phyloP scores from a whole-genome alignment of 2,329 filamentous ascomycete species.

The Chaetomiaceae sp. region DNA sequence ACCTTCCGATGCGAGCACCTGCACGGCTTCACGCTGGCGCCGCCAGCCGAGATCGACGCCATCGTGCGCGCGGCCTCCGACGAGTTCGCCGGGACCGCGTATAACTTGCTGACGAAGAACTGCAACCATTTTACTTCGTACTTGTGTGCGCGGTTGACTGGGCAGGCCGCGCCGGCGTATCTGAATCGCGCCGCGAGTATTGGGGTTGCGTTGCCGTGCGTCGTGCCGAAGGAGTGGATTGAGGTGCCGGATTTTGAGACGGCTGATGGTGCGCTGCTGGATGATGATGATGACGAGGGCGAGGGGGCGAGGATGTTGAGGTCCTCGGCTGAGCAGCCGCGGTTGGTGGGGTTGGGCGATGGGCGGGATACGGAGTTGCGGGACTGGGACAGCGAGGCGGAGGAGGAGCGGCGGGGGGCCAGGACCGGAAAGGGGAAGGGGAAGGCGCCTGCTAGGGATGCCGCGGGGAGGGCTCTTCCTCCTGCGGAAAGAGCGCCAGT shows the following conservation, averaged over 20 bases:
- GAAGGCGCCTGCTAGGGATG: slow-evolving; percentile 41
- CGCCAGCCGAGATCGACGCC: slow-evolving; percentile 63
- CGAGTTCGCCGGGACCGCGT: slow-evolving; percentile 68
- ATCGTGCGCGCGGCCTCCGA: slow-evolving; percentile 65
- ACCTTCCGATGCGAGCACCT: slow-evolving; percentile 71
- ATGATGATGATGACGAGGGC: slow-evolving; percentile 19
- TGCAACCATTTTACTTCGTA: slow-evolving; percentile 86
- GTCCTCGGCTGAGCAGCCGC: slow-evolving; percentile 24
- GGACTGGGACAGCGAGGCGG: slow-evolving; percentile 44
- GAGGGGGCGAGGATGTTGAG: slow-evolving; percentile 29
- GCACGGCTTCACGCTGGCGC: slow-evolving; percentile 71
- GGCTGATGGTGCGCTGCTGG: slow-evolving; percentile 24
- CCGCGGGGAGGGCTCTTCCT: slow-evolving; percentile 47
- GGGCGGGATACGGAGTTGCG: slow-evolving; percentile 24
- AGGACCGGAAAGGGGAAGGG: slow-evolving; percentile 41
- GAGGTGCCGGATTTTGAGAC: slow-evolving; percentile 71
- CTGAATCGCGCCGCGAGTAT: slow-evolving; percentile 81
- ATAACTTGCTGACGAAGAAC: slow-evolving; percentile 78
- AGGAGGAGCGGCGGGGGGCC: slow-evolving; percentile 38
- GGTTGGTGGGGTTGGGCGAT: slow-evolving; percentile 18
- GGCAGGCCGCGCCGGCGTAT: slow-evolving; percentile 65
- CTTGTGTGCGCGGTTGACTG: slow-evolving; percentile 68
- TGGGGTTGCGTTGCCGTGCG: slow-evolving; percentile 72
- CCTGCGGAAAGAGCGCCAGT: slow-evolving; percentile 48
- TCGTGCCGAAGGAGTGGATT: slow-evolving; percentile 79